Base-by-base conservation (phyloP, 2,329 filamentous ascomycete species). In the Verticillium zaregamsianum region DNA sequence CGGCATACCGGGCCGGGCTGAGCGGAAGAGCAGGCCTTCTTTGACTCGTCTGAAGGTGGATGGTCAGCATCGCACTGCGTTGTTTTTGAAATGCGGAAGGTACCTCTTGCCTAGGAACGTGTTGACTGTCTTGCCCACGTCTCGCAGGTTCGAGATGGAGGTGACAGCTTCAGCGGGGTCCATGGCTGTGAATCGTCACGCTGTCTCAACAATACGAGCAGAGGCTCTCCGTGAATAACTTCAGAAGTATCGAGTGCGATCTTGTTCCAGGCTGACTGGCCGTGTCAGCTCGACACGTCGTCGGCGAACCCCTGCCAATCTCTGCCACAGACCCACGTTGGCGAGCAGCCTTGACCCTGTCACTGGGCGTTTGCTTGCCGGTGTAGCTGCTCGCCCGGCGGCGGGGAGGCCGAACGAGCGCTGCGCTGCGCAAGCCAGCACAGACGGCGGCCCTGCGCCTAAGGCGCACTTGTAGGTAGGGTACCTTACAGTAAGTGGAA, bases 81-180 rank as follows among this genome's bases (percentile, higher is more conserved):
- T 35, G 52, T 55, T 28, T 9, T 32, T 25, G n/a, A 31, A 14
- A 25, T 23, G 28, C 8, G 55, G 31, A 17, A 37, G 23, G 17
- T 17, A 55, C 87, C 79, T 82, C 65, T 78, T 77, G 28, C 82
- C 82, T 5, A 85, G 73, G 64, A 82, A 82, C 31, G 75, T 70
- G 68, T 93, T 93, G 67, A 92, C 80, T 0, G 85, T 87, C 65
- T 80, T 77, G 49, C 88, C 90, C 54, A 93, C 87, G 79, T 94
- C 91, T 62, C 91, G 86, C 71, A 93, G 92, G 73, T 94, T 94
- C 68, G 89, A 76, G 58, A 93, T 81, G 59, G 67, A 65, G 17
- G 54, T 65, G 37, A 66, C 35, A 57, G 61, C 56, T 23, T 45
- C 58, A 17, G 49, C 40, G 28, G 58, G 20, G 11, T n/a, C n/a